These are phyloP conservation scores for Eucalyptus guilfoylei DNA, from an alignment of 345 rosid genomes.

Conservation along the genomic window DNA sequence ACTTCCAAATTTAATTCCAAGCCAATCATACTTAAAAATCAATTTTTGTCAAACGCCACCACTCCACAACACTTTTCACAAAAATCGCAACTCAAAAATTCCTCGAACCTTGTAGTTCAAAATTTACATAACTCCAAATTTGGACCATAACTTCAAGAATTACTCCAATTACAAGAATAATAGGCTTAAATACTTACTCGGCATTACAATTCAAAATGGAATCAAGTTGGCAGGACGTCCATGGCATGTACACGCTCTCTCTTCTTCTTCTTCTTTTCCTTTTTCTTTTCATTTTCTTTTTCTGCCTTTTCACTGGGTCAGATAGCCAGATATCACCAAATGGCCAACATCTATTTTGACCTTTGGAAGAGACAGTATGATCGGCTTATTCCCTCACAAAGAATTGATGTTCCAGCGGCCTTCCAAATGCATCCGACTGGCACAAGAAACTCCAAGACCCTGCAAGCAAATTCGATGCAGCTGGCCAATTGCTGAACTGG, in stretches of 20 bases:
- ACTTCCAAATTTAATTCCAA: background rate
- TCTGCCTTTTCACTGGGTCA: background rate
- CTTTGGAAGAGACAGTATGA: background rate
- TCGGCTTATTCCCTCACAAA: background rate
- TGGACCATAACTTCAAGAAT: background rate
- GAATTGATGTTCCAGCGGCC: background rate
- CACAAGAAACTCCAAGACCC: background rate
- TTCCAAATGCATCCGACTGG: background rate
- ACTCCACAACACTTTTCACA: background rate
- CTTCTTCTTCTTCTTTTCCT: too few species aligned
- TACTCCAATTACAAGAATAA: background rate
- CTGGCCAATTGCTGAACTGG: background rate
- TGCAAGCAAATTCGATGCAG: background rate
- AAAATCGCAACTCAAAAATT: rapidly evolving
- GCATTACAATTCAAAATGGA: background rate
- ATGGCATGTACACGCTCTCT: background rate
- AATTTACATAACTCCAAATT: background rate
- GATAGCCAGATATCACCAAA: background rate
- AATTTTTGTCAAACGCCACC: too few species aligned
- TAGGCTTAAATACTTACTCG: background rate
- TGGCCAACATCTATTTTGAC: background rate
- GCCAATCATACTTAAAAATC: background rate
- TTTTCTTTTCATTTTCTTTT: background rate
- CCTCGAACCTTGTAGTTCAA: background rate
- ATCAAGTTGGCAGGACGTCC: background rate